A percentile compares a stretch with the other conserved stretches of the same genome.
Conservation (phyloP, 2,329 filamentous ascomycete genomes). For the Cladophialophora immunda region DNA sequence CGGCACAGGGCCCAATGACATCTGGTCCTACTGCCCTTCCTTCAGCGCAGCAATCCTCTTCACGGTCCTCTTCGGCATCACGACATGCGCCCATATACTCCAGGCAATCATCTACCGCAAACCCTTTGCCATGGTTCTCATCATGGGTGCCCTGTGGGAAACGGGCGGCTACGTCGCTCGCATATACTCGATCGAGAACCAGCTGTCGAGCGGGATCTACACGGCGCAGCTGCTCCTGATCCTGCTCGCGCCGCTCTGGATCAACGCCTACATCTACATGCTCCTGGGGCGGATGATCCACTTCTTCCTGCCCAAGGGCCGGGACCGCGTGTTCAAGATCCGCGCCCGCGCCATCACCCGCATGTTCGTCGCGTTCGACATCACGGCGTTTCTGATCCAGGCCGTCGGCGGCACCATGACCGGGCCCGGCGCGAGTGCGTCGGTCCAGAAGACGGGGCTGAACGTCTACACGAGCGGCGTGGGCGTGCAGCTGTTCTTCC, state of each 20-base stretch:
- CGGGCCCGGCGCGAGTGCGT: conserved; percentile 40
- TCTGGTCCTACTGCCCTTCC: conserved; percentile 50
- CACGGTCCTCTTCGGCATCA: conserved; percentile 48
- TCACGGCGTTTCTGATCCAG: conserved; percentile 58
- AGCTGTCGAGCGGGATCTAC: conserved; percentile 31
- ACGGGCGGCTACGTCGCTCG: conserved; percentile 50
- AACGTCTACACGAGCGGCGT: conserved; percentile 56
- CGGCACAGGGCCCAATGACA: conserved; percentile 23
- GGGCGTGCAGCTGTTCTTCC: conserved; percentile 63
- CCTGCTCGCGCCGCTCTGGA: conserved; percentile 55
- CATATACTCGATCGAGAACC: conserved; percentile 38
- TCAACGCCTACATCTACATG: conserved; percentile 61
- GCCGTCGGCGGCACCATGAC: conserved; percentile 50
- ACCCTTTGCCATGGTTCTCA: conserved; percentile 54
- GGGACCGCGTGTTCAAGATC: conserved; percentile 48
- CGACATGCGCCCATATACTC: conserved; percentile 45
- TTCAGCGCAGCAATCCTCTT: conserved; percentile 49
- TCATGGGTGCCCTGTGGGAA: conserved; percentile 57
- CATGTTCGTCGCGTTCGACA: conserved; percentile 54
- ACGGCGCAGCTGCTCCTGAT: conserved; percentile 54
- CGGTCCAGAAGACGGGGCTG: conserved; percentile 48
- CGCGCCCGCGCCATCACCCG: conserved; percentile 49
- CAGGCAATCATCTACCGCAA: conserved; percentile 50
- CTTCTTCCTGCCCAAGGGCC: conserved; percentile 46
- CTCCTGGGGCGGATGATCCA: conserved; percentile 57